Evolutionary conservation across 1,139 yeast genomes (phyloP).

Genomic region (Sugiyamaella novakii): DNA sequence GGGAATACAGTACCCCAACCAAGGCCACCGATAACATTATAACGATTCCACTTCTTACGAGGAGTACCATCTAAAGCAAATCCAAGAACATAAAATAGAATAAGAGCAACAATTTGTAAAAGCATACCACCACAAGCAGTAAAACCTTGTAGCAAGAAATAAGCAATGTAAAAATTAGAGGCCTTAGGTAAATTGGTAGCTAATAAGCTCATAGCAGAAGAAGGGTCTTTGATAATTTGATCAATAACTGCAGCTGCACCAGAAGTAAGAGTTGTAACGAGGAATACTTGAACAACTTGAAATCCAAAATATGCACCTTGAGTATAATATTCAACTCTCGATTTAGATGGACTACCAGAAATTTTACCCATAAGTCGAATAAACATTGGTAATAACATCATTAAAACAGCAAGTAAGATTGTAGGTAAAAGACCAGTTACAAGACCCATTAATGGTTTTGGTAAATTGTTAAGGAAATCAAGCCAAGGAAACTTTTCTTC

Average conservation of each 20-base stretch:
- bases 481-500: slow-evolving; percentile 61
- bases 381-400: slow-evolving; percentile 81
- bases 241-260: slow-evolving; percentile 79
- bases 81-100: slow-evolving; percentile 71
- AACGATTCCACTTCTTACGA: slow-evolving; percentile 81
- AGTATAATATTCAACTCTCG: slow-evolving; percentile 74
- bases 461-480: slow-evolving; percentile 69
- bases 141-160: slow-evolving; percentile 76
- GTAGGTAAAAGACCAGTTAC: slow-evolving; percentile 88
- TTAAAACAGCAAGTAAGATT: slow-evolving; percentile 74
- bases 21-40: slow-evolving; percentile 59
- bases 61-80: slow-evolving; percentile 74
- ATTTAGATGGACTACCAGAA: slow-evolving; percentile 70
- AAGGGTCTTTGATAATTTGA: slow-evolving; percentile 63
- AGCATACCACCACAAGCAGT: slow-evolving; percentile 77
- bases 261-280: slow-evolving; percentile 79
- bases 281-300: slow-evolving; percentile 82
- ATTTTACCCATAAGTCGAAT: slow-evolving; percentile 72
- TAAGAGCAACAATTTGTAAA: slow-evolving; percentile 73
- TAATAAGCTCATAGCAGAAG: slow-evolving; percentile 65
- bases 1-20: slow-evolving; percentile 93
- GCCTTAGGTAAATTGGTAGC: slow-evolving; percentile 83
- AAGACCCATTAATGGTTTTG: slow-evolving; percentile 67
- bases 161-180: slow-evolving; percentile 69
- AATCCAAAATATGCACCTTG: slow-evolving; percentile 88